Evolutionary conservation across 805 yeast genomes (phyloP), one percentile per base, ranked within the genome.

Genomic region (Yamadazyma paraphyllophila): DNA sequence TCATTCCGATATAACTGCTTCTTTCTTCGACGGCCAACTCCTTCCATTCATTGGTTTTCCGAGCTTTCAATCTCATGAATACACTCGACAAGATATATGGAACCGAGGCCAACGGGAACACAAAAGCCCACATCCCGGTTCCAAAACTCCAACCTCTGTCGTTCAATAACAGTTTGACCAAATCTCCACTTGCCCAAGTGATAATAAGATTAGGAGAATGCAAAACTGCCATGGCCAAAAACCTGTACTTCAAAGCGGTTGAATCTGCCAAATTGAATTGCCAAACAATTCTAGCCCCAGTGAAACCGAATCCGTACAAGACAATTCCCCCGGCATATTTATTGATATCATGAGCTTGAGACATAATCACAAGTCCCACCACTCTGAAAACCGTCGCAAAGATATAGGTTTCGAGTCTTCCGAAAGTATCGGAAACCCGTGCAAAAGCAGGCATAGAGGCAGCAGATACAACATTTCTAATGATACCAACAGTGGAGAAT

Each of bases 61-160:
- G 57, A 10, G 88, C 90, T 45, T 62, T 57, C 53, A 63, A 66
- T 51, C 74, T 61, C 85, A 83, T 81, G 60, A 82, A 83, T 4
- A 72, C n/a, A 55, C 81, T 65, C 55, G 82, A 74, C 5, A 53
- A 49, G 7, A 82, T 52, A 41, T 85, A 62, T 16, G 91, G 92
- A 13, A 85, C 44, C 52, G 82, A 68, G 5, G 81, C 58, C 33
- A 83, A 67, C 29, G 91, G 91, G 72, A 81, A 78, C 51, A 85
- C 83, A 54, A 83, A 81, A 1, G 90, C 89, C 86, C 86, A 85
- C 78, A 85, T 83, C 32, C 84, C 90, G 54, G 83, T 78, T 56
- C 83, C 85, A 48, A 54, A 67, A 40, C 49, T 56, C 91, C 91
- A 85, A 11, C 81, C 71, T 83, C 88, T 82, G 27, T 73, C 59